A percentile compares a stretch with the other conserved stretches of the same genome.
Evolutionary conservation across 768 basidiomycete genomes (phyloP).

Genomic region (Omphalotus guepiniiformis): DNA sequence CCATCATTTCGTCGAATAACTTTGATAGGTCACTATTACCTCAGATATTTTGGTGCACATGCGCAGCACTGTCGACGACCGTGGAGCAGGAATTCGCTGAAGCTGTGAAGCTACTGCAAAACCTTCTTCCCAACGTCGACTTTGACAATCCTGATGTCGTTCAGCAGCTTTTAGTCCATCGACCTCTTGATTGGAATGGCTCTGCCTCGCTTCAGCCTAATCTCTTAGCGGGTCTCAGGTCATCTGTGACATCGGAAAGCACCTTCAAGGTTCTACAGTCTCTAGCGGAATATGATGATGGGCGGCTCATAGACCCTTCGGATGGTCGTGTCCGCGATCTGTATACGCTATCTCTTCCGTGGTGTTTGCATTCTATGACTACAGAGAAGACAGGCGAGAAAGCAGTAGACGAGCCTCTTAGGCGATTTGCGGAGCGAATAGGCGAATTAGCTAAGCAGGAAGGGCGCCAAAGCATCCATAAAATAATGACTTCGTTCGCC

Average conservation of each 20-base stretch:
- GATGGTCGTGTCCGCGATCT: conserved; percentile 74
- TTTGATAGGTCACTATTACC: conserved; percentile 64
- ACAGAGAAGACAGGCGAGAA: conserved; percentile 38
- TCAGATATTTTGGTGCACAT: conserved; percentile 83
- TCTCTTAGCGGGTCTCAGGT: conserved; percentile 75
- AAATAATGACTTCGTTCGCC: conserved; percentile 87
- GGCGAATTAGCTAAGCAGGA: conserved; percentile 67
- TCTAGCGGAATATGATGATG: conserved; percentile 56
- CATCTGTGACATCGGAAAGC: conserved; percentile 59
- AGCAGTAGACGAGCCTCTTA: conserved; percentile 49
- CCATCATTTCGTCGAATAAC: conserved; percentile 52
- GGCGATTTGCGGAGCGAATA: conserved; percentile 70
- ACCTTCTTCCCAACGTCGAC: conserved; percentile 64
- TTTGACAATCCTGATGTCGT: conserved; percentile 62
- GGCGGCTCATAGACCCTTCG: conserved; percentile 65
- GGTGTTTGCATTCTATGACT: conserved; percentile 80
- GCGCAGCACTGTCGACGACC: conserved; percentile 77
- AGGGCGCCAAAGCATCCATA: conserved; percentile 72
- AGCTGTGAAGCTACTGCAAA: conserved; percentile 59
- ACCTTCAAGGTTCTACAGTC: conserved; percentile 68
- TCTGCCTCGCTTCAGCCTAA: conserved; percentile 61
- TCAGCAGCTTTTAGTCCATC: conserved; percentile 64
- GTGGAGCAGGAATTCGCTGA: conserved; percentile 77
- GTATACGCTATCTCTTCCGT: conserved; percentile 80
- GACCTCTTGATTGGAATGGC: conserved; percentile 70